Evolutionary conservation across 495 filamentous ascomycete genomes (phyloP).

Genomic region (Podospora anserina): DNA sequence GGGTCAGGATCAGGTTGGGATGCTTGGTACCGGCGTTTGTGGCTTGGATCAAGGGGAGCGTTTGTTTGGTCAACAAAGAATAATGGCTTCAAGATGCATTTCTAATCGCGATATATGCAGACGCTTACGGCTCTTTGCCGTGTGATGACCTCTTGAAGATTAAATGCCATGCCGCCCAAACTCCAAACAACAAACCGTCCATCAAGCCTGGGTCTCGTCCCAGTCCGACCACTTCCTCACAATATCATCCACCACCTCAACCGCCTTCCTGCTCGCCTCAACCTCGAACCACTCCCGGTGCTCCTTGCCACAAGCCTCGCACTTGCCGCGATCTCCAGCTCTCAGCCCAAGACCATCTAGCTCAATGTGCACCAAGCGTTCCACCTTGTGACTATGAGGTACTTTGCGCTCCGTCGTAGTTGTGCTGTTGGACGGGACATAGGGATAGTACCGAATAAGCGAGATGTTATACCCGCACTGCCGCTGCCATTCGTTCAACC

Average conservation of each 20-base stretch:
- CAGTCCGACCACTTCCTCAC: constrained; percentile 84
- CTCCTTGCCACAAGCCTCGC: constrained; percentile 75
- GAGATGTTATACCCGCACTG: constrained; percentile 88
- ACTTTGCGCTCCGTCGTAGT: constrained; percentile 59
- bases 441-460: constrained; percentile 88
- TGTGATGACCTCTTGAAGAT: background rate
- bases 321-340: constrained; percentile 54
- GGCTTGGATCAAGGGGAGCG: background rate
- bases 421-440: constrained; percentile 55
- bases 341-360: constrained; percentile 64
- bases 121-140: background rate
- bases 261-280: constrained; percentile 64
- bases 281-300: constrained; percentile 98
- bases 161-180: background rate
- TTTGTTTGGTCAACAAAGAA: background rate
- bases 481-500: constrained; percentile 85
- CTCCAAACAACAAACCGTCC: background rate
- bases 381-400: constrained; percentile 82
- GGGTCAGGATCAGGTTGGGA: background rate
- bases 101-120: background rate
- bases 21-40: constrained; percentile 1
- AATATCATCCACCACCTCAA: constrained; percentile 76
- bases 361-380: constrained; percentile 88
- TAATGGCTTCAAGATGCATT: background rate
- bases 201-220: constrained; percentile 46